Evolutionary conservation across 2,329 filamentous ascomycete genomes (phyloP), one percentile per base, ranked within the genome.

Genomic region (Camillea tinctor): DNA sequence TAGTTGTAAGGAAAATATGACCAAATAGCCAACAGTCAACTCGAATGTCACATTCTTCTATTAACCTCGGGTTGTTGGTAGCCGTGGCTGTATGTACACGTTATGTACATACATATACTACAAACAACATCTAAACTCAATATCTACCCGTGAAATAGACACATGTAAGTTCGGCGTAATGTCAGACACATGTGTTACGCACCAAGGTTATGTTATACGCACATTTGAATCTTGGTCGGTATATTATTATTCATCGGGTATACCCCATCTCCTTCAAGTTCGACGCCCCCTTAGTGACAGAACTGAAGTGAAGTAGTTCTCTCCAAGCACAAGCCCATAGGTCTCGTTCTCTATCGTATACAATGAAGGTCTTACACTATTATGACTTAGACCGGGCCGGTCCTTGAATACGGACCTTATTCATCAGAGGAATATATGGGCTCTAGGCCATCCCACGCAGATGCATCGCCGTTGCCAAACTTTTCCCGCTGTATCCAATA

Each of bases 401-500:
- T 19, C 19, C 44, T 49, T 44, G 56, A 52, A 30, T 17, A 19
- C 17, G 22, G 22, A 30, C 11, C 50, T 56, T 59, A 59, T 15
- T 66, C 64, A 13, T 64, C 61, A 13, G 63, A 68, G 23, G 61
- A 63, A 55, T 88, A 97, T 60, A 96, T 89, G 68, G 90, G 88
- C 77, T 96, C 92, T 73, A 93, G 71, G 22, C 86, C 83, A 63
- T 85, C 84, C 93, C 93, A 91, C 57, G 80, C 80, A 69, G 80
- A 72, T 26, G 70, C 58, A 62, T 85, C 81, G 55, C 90, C 86
- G 58, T 81, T 76, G 20, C 87, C 88, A 49, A 88, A 89, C 74
- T 80, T 81, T 55, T 90, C 83, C 62, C 92, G 82, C 69, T 87
- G 80, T 69, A 86, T 81, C 95, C 95, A 99, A 76, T 99, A 99